Conservation (phyloP, 106 monocot species). For the Allium cepa region DNA sequence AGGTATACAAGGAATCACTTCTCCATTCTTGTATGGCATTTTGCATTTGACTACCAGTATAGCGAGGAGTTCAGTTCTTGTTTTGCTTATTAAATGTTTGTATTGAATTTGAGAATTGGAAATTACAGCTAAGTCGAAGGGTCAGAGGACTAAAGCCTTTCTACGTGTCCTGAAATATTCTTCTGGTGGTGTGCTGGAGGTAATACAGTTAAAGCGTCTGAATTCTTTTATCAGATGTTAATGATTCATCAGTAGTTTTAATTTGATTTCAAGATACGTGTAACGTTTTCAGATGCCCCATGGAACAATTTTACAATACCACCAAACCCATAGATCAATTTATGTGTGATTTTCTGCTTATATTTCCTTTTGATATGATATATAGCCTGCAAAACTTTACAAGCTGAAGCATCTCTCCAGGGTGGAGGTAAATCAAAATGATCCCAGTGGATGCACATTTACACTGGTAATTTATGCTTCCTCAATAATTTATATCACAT, state of each 20-base stretch:
- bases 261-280: not conserved
- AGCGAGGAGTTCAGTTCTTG: too few relatives aligned
- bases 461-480: constrained; percentile 48
- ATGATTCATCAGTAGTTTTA: not conserved
- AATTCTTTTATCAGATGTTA: not conserved
- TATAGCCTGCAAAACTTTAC: constrained; percentile 89
- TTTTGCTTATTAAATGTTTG: not conserved
- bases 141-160: constrained; percentile 66
- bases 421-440: constrained; percentile 80
- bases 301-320: too few relatives aligned
- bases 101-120: not conserved
- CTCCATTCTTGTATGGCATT: too few relatives aligned
- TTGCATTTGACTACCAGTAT: too few relatives aligned
- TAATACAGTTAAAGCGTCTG: constrained; percentile 14
- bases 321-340: too few relatives aligned
- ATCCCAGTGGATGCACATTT: constrained; percentile 91
- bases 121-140: constrained; percentile 78
- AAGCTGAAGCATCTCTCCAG: constrained; percentile 95
- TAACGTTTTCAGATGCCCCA: not conserved
- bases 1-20: too few relatives aligned
- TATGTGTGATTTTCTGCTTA: not conserved
- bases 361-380: constrained; percentile 1
- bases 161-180: constrained; percentile 91
- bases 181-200: constrained; percentile 91
- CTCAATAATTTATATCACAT: not conserved